Evolutionary conservation across 805 yeast genomes (phyloP), one percentile per base, ranked within the genome.

Genomic region (Lachancea thermotolerans): DNA sequence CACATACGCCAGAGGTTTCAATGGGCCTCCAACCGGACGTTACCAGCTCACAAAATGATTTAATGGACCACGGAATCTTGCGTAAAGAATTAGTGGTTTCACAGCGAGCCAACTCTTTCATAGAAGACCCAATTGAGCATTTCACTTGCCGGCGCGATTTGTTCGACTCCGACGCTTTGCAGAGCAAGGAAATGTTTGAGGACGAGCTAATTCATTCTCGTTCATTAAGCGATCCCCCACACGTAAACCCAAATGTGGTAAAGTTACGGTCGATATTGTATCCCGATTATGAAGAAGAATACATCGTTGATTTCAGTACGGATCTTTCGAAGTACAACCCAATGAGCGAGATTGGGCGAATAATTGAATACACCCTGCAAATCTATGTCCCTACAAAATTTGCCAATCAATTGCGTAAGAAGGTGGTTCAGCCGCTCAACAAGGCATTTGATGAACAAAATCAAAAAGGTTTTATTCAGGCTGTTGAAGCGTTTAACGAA

Each of bases 401-500:
- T 41, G 16, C 52, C 10, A 32, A 43, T 4, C 14, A 25, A 10
- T 31, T 54, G 14, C 39, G 51, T 25, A 14, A 32, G 2, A 39
- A 41, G 4, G 44, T 64, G 3, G 46, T 64, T 14, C 49, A 48
- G 18, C 46, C 41, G 1, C 35, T 64, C 16, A 61, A 57, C 40
- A 28, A 42, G 15, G 56, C 66, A 3, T 64, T 52, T 42, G 62
- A 59, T 37, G 46, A 36, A 14, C 36, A 41, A 6, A 63, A 74
- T 44, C 54, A 52, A 11, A 52, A 54, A 0, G 51, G 46, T 4
- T 61, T 74, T 33, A 49, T 64, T 12, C 40, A 42, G 4, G 51
- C 64, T 5, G 67, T 82, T 6, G 54, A 63, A 1, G 67, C 71
- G 35, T 81, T 68, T 55, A 81, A 79, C 54, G 48, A 44, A 2